Conservation (phyloP, 768 basidiomycete species). For the Boletus barrowsii region DNA sequence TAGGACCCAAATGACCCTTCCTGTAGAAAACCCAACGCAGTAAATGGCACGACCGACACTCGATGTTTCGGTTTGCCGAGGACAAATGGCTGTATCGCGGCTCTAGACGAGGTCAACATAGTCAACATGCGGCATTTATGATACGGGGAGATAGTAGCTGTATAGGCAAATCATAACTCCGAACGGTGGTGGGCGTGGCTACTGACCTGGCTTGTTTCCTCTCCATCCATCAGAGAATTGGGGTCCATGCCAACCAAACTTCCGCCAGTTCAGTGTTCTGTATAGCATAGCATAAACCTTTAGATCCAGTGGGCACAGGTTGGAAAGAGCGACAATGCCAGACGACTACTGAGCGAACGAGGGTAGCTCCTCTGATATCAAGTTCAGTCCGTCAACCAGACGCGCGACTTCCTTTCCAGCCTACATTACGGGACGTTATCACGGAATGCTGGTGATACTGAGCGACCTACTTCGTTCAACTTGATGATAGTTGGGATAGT, state of each 20-base stretch:
- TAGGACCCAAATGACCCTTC: not conserved
- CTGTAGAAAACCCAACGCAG: not conserved
- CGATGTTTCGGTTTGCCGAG: not conserved
- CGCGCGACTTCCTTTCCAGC: constrained; percentile 27
- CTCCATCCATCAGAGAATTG: not conserved
- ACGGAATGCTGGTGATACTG: constrained; percentile 2
- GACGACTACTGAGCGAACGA: constrained; percentile 17
- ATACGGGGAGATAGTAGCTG: not conserved
- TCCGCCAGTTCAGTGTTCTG: not conserved
- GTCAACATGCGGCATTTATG: too few species aligned
- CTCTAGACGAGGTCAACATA: too few species aligned
- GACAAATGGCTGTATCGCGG: not conserved
- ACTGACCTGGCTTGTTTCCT: not conserved
- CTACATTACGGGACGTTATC: constrained; percentile 10
- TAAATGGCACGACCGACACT: not conserved
- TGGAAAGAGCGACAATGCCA: not conserved
- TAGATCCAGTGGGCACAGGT: constrained; percentile 5
- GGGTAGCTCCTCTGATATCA: constrained; percentile 19
- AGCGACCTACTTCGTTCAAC: constrained; percentile 48
- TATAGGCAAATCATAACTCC: not conserved
- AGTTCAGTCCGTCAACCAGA: constrained; percentile 28
- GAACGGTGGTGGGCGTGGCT: not conserved
- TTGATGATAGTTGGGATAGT: constrained; percentile 68
- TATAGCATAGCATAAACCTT: not conserved
- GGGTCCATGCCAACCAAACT: too few species aligned